Conservation (phyloP, 129 eudicot species). For the Kitagawia praeruptora region DNA sequence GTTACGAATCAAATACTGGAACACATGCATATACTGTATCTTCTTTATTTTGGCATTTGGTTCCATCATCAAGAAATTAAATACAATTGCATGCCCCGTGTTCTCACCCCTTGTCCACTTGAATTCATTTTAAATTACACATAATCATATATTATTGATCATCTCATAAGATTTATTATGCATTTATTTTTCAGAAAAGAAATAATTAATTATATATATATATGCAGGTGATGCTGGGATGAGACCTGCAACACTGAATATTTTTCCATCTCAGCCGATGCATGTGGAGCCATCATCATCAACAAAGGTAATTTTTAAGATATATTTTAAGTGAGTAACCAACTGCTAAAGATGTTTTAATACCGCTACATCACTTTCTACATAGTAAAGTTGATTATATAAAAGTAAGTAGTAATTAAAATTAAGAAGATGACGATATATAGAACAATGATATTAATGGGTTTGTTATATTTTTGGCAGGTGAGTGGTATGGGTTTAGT, state of each 20-base stretch:
- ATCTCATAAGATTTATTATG: neutral
- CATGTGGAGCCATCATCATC: constrained; percentile 63
- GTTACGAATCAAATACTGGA: neutral
- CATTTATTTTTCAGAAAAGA: too few species aligned
- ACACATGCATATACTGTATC: neutral
- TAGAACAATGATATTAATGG: neutral
- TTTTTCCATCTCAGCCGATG: constrained; percentile 98
- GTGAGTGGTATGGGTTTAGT: constrained; percentile 39
- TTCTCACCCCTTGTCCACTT: neutral
- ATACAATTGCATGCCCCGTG: neutral
- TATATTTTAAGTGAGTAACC: neutral
- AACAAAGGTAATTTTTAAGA: constrained; percentile 26
- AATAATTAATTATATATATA: neutral
- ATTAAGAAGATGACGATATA: neutral
- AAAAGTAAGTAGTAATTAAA: too few species aligned
- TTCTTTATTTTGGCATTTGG: neutral
- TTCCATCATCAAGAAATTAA: neutral
- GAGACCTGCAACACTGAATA: constrained; percentile 86
- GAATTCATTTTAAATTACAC: too few species aligned
- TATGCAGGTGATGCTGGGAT: constrained; percentile 50
- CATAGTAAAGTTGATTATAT: neutral
- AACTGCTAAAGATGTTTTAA: neutral
- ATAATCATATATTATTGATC: neutral
- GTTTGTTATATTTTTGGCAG: constrained; percentile 53
- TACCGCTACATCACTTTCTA: neutral